These are phyloP conservation scores for Diaporthe eres DNA, from an alignment of 2,329 filamentous ascomycete species.

Conservation along the genomic window DNA sequence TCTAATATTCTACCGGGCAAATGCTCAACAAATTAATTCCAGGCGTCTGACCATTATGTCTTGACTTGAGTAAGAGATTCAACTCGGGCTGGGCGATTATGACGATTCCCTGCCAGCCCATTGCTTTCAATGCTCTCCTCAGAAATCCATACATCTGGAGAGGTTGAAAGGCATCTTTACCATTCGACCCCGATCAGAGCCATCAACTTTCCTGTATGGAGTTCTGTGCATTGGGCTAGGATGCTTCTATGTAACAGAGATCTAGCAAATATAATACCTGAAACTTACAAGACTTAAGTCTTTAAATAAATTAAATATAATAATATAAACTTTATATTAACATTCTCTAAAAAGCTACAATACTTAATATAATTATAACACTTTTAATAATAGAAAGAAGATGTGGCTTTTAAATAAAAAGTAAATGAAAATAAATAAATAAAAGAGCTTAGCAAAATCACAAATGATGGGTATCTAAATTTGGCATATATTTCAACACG, in stretches of 20 bases:
- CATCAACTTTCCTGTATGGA: not conserved
- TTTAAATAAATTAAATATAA: too few relatives aligned
- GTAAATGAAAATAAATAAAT: not conserved
- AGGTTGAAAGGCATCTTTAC: not conserved
- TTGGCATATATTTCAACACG: slow-evolving; percentile 38
- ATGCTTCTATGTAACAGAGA: not conserved
- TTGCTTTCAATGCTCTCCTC: not conserved
- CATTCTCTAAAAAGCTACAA: too few relatives aligned
- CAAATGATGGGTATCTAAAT: slow-evolving; percentile 47
- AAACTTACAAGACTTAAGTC: too few relatives aligned
- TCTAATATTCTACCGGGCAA: not conserved
- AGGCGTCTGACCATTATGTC: not conserved
- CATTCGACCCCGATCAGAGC: not conserved
- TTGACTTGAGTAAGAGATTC: not conserved
- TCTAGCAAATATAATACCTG: too few relatives aligned
- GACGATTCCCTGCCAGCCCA: not conserved
- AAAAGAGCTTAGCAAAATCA: not conserved
- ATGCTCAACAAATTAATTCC: not conserved
- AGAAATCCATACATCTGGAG: not conserved
- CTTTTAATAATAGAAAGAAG: too few relatives aligned
- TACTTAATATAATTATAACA: too few relatives aligned
- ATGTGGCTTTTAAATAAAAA: too few relatives aligned
- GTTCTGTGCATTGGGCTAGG: not conserved
- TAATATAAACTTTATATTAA: too few relatives aligned
- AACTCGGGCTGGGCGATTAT: not conserved